Base-by-base conservation (phyloP, 192 early-diverging fungal species). In the Phycomyces blakesleeanus region DNA sequence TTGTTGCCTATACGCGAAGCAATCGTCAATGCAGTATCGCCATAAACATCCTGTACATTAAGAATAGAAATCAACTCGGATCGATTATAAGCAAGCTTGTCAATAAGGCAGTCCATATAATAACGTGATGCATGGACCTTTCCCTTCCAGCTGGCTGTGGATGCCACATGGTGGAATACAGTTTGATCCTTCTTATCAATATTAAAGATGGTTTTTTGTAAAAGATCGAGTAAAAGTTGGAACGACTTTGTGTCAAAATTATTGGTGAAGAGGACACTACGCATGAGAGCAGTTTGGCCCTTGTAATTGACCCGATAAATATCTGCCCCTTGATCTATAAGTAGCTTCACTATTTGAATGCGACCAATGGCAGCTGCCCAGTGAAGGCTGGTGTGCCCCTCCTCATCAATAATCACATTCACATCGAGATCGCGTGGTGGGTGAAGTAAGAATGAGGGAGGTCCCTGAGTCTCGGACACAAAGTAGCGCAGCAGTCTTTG, bases 301-400 rank as follows among this genome's bases (percentile, higher is more conserved):
- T 80, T 80, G 47, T 86, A 82, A 66, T 99, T 99, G 37, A 85
- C 79, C 41, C 78, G 66, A 24, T 81, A 82, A 14, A 87, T 76
- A 58, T 94, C 83, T 9, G 91, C 89, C 0, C 90, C 91, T 42
- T 83, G 85, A 38, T 87, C 73, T 5, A 98, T 74, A 55, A 99
- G 72, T 5, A 92, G 69, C 18, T 82, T 75, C 15, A 95, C 81
- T 9, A 97, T 80, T 24, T 84, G 75, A 49, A 90, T 84, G 14
- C 87, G 72, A 0, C 89, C 97, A 63, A 97, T 85, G 8, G 95
- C 94, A 2, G 94, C 90, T 3, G 97, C 91, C 96, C 96, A 99
- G 59, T 99, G 97, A 9, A 98, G 76, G 1, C 91, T 81, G 0
- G 93, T 93, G 71, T 99, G 95, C 5, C 93, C 96, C 55, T 94